Conservation (phyloP, 164 flowering plant species). For the Kingdonia uniflora region DNA sequence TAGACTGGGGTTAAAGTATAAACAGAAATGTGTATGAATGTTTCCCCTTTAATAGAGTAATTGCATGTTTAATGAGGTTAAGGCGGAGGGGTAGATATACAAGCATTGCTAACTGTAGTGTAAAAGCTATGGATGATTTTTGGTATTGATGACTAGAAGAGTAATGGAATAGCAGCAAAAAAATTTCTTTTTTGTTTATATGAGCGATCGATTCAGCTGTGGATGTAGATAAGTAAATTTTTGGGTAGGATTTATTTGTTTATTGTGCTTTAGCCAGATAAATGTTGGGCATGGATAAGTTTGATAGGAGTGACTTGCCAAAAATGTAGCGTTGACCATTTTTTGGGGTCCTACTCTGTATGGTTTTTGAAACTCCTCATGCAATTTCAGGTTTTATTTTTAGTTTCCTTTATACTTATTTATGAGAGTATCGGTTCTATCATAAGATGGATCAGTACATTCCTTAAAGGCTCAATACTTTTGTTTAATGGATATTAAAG, state of each 20-base stretch:
- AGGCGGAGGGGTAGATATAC: no score
- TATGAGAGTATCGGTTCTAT: not conserved
- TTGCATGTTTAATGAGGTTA: not conserved
- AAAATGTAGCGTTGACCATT: slow-evolving; percentile 54
- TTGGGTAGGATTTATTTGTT: not conserved
- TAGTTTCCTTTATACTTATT: not conserved
- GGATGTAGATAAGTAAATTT: not conserved
- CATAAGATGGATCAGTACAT: not conserved
- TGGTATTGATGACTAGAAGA: not conserved
- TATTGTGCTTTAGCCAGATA: slow-evolving; percentile 52
- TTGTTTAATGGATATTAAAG: no score
- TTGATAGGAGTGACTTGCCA: slow-evolving; percentile 75
- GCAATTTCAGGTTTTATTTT: slow-evolving; percentile 49
- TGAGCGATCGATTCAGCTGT: not conserved
- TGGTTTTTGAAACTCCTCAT: slow-evolving; percentile 58
- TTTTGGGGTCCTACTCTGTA: slow-evolving; percentile 41
- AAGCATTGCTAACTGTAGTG: no score
- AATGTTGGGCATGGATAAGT: slow-evolving; percentile 73
- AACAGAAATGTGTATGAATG: no score
- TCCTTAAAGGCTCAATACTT: no score
- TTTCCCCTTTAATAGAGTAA: no score
- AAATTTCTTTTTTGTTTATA: not conserved
- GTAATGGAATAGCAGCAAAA: not conserved
- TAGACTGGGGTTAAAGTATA: no score
- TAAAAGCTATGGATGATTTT: no score